Conservation (phyloP, 306 rosid species). For the Herpetospermum pedunculosum region DNA sequence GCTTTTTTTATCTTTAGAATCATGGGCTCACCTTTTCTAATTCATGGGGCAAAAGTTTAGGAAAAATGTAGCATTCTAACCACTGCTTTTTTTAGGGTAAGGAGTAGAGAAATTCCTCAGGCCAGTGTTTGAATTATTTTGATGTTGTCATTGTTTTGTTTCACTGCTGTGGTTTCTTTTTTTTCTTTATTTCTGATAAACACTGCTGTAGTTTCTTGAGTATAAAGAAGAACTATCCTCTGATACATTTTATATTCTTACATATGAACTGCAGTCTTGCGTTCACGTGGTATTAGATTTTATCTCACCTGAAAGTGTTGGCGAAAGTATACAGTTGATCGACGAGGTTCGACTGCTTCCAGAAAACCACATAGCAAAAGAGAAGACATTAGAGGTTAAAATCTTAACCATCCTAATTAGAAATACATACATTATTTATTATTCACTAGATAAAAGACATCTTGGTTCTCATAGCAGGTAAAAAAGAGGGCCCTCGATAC, state of each 20-base stretch:
- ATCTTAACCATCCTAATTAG: constrained; percentile 5
- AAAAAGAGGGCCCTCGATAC: constrained; percentile 68
- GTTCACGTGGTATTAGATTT: constrained; percentile 82
- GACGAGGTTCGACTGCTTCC: constrained; percentile 75
- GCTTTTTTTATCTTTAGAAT: background rate
- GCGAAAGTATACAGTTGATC: constrained; percentile 53
- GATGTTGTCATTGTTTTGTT: background rate
- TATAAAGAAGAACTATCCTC: background rate
- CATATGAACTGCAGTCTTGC: constrained; percentile 51
- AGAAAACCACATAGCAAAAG: constrained; percentile 55
- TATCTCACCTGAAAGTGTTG: constrained; percentile 75
- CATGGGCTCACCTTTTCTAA: background rate
- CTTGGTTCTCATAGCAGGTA: constrained; percentile 47
- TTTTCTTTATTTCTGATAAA: too few species aligned
- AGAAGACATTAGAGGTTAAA: constrained; percentile 67
- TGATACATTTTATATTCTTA: background rate
- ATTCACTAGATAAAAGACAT: background rate
- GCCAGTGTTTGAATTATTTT: too few species aligned
- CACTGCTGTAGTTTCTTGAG: too few species aligned
- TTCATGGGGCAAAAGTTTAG: background rate
- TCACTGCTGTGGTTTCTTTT: too few species aligned
- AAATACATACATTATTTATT: background rate
- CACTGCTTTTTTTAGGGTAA: background rate
- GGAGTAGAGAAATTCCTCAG: background rate
- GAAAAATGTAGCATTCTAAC: background rate